Conservation (phyloP, 139 green algal species). For the Haematococcus lacustris region DNA sequence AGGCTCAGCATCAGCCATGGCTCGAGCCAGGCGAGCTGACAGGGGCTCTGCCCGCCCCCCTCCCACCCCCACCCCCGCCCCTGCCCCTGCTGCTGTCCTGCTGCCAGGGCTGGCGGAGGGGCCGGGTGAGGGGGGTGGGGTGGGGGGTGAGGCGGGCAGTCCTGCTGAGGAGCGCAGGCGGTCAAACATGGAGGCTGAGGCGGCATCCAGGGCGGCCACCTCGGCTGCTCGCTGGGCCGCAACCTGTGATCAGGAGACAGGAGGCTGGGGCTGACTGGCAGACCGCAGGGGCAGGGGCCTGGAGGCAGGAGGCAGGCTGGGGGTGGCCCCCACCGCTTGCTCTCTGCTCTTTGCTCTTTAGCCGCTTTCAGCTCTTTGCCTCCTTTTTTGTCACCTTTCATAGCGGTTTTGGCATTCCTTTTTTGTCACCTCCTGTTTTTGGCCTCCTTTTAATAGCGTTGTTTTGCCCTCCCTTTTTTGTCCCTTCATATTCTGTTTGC, state of each 20-base stretch:
- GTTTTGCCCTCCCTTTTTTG: too few relatives aligned
- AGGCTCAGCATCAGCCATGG: not conserved
- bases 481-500: too few relatives aligned
- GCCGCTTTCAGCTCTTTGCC: not conserved
- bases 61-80: not conserved
- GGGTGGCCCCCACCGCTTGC: not conserved
- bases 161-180: conserved; percentile 6
- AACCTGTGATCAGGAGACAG: not conserved
- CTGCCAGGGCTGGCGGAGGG: not conserved
- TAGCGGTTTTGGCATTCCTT: not conserved
- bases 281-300: not conserved
- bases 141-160: not conserved
- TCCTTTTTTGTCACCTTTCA: not conserved
- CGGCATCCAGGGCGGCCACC: conserved; percentile 3
- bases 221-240: not conserved
- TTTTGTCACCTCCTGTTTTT: too few relatives aligned
- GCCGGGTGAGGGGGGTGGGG: not conserved
- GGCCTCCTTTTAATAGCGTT: too few relatives aligned
- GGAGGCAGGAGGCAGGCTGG: not conserved
- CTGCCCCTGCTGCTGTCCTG: not conserved
- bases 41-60: not conserved
- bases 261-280: not conserved
- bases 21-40: not conserved
- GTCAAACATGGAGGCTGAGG: conserved; percentile 12
- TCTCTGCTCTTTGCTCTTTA: not conserved